Conservation (phyloP, 257 asterid species). For the Plantago ovata region DNA sequence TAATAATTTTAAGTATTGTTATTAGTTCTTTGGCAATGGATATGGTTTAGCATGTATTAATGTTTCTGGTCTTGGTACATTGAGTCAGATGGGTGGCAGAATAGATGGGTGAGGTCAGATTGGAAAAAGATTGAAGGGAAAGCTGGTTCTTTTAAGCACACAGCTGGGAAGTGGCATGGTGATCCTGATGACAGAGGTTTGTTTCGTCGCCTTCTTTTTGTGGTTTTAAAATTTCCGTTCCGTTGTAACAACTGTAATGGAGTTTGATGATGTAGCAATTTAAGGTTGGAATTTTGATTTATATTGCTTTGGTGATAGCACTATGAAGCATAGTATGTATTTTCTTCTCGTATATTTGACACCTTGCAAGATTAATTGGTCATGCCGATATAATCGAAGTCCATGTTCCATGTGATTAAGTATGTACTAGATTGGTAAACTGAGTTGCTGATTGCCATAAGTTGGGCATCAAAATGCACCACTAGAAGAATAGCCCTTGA, state of each 20-base stretch:
- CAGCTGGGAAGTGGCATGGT: constrained; percentile 89
- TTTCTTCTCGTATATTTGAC: no score
- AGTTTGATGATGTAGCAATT: neutral
- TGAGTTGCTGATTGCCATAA: no score
- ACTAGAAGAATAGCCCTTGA: no score
- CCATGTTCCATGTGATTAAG: no score
- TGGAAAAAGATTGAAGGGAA: constrained; percentile 93
- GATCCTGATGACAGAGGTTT: constrained; percentile 95
- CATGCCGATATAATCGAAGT: no score
- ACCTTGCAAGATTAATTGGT: no score
- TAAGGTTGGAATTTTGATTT: no score
- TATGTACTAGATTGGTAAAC: no score
- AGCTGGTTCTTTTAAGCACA: constrained; percentile 88
- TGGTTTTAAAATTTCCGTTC: neutral
- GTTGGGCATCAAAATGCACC: no score
- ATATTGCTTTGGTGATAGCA: no score
- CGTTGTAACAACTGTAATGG: neutral
- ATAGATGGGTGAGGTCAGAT: constrained; percentile 87
- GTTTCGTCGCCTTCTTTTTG: neutral
- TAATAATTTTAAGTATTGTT: neutral
- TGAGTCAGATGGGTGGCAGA: constrained; percentile 79
- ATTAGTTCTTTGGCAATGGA: neutral
- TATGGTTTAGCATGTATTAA: neutral
- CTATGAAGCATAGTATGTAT: no score
- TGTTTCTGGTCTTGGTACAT: constrained; percentile 9